Conservation (phyloP, 2,329 filamentous ascomycete genomes). For the Aschersonia sp. region DNA sequence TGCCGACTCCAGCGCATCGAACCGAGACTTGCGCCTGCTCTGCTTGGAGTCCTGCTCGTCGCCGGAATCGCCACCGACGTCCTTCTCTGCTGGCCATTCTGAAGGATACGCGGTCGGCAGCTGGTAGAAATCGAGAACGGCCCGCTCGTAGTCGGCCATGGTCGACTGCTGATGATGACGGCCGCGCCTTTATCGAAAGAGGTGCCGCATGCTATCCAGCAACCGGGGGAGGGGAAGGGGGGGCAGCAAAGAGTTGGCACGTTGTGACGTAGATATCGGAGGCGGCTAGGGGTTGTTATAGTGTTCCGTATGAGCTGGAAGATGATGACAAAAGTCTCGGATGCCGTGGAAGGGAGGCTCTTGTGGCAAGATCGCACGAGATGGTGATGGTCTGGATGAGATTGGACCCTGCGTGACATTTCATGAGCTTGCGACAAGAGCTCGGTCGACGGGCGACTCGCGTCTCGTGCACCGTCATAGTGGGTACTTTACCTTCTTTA, state of each 20-base stretch:
- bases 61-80: conserved; percentile 51
- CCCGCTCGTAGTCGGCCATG: conserved; percentile 60
- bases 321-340: too few relatives aligned
- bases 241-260: too few relatives aligned
- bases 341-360: too few relatives aligned
- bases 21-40: conserved; percentile 58
- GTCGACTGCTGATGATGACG: conserved; percentile 5
- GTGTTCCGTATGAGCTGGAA: too few relatives aligned
- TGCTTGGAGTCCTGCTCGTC: conserved; percentile 34
- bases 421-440: neutral
- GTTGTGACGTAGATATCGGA: too few relatives aligned
- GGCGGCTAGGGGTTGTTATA: too few relatives aligned
- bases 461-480: too few relatives aligned
- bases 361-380: too few relatives aligned
- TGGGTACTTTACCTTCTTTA: too few relatives aligned
- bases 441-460: neutral
- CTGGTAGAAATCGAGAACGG: conserved; percentile 80
- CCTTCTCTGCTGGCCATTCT: conserved; percentile 75
- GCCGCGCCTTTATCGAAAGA: neutral
- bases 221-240: neutral
- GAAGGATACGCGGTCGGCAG: conserved; percentile 63
- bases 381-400: neutral
- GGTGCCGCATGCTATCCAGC: conserved; percentile 1
- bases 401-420: neutral
- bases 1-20: conserved; percentile 68